Conservation (phyloP, 768 basidiomycete genomes). For the Kwoniella sp. region DNA sequence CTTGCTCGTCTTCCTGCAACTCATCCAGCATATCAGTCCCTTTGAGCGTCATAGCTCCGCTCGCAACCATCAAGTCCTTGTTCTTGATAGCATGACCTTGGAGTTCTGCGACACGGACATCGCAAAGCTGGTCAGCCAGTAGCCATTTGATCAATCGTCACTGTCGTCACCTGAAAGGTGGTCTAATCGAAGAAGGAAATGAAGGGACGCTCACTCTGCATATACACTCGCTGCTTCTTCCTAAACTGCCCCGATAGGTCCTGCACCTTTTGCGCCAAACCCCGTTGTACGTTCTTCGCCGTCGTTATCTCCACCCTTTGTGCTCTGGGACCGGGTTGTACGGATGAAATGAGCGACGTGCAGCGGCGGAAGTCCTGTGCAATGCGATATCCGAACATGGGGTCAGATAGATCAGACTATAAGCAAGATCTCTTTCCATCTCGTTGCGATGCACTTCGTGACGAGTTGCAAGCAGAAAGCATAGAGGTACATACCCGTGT, state of each 20-base stretch:
- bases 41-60: conserved; percentile 75
- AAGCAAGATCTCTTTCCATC: no score
- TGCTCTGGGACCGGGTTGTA: conserved; percentile 58
- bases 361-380: conserved; percentile 67
- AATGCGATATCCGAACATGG: not conserved
- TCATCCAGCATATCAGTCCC: conserved; percentile 81
- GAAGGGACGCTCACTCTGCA: conserved; percentile 75
- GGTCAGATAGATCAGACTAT: no score
- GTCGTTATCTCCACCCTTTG: conserved; percentile 62
- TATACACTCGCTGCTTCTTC: conserved; percentile 96
- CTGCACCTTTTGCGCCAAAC: conserved; percentile 93
- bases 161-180: no score
- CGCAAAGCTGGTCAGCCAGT: no score
- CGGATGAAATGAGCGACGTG: conserved; percentile 71
- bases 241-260: conserved; percentile 87
- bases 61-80: conserved; percentile 88
- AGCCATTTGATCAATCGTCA: conserved; percentile 4
- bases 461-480: no score
- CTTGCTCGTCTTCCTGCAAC: conserved; percentile 86
- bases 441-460: no score
- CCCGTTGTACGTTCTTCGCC: conserved; percentile 92
- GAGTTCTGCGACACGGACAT: conserved; percentile 64
- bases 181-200: not conserved
- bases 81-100: conserved; percentile 98
- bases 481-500: conserved; percentile 67